Evolutionary conservation across 2,329 filamentous ascomycete genomes (phyloP).

Genomic region (Calonectria crousiana): DNA sequence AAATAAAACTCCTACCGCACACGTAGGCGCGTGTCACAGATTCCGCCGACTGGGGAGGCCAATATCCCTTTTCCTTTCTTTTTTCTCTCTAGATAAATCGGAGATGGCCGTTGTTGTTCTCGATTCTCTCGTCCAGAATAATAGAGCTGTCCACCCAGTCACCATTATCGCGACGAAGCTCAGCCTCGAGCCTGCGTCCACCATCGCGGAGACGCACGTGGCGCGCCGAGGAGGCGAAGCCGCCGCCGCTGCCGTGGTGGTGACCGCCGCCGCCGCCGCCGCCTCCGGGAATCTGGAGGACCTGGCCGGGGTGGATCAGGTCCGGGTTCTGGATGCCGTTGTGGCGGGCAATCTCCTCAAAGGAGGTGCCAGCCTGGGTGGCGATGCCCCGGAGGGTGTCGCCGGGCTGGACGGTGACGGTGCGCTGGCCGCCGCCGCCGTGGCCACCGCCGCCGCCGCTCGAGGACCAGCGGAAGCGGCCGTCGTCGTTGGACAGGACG

Average conservation of each 20-base stretch:
- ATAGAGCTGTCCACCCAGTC: slow-evolving; percentile 48
- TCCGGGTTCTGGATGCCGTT: slow-evolving; percentile 57
- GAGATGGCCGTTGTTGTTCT: slow-evolving; percentile 48
- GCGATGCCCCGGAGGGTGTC: slow-evolving; percentile 57
- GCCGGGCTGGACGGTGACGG: slow-evolving; percentile 54
- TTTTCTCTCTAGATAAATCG: slow-evolving; percentile 23
- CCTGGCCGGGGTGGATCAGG: slow-evolving; percentile 57
- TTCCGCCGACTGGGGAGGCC: neutral
- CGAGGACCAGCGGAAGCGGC: slow-evolving; percentile 52
- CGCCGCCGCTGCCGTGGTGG: slow-evolving; percentile 33
- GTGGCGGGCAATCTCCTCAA: slow-evolving; percentile 53
- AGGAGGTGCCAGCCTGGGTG: slow-evolving; percentile 46
- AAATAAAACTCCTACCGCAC: neutral
- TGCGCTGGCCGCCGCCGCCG: slow-evolving; percentile 37
- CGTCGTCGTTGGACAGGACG: slow-evolving; percentile 51
- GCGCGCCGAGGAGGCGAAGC: slow-evolving; percentile 51
- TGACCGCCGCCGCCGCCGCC: slow-evolving; percentile 31
- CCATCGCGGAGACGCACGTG: slow-evolving; percentile 52
- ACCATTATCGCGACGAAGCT: slow-evolving; percentile 45
- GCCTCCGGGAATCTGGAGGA: slow-evolving; percentile 48
- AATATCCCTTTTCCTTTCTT: neutral
- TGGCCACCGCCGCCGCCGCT: slow-evolving; percentile 32
- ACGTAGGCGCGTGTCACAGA: neutral
- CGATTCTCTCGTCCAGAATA: slow-evolving; percentile 50
- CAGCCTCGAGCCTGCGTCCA: slow-evolving; percentile 50